These are phyloP conservation scores for Paecilomyces sp. DNA, from an alignment of 2,329 filamentous ascomycete species.

Conservation along the genomic window DNA sequence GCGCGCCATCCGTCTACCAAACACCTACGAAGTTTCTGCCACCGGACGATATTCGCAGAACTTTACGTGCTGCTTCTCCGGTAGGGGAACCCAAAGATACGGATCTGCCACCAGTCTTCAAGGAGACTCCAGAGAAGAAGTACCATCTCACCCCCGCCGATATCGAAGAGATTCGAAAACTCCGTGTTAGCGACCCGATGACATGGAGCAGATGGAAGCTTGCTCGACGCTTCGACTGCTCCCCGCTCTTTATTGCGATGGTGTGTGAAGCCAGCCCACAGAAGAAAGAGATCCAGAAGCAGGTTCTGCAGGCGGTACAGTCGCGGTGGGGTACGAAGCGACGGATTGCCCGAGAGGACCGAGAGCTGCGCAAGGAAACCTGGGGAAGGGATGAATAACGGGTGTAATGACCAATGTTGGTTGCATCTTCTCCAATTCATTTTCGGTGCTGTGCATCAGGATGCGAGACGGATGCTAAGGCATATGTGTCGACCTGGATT, in stretches of 20 bases:
- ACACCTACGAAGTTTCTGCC: constrained; percentile 61
- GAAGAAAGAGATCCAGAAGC: constrained; percentile 41
- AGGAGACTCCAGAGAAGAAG: constrained; percentile 48
- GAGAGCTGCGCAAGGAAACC: constrained; percentile 50
- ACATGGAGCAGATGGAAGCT: constrained; percentile 54
- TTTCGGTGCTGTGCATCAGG: background rate
- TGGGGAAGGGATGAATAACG: constrained; percentile 54
- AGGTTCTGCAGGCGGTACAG: constrained; percentile 48
- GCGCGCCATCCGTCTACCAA: constrained; percentile 56
- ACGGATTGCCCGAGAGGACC: constrained; percentile 54
- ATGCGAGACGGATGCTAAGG: background rate
- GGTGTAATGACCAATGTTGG: constrained; percentile 1
- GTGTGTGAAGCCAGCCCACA: constrained; percentile 47
- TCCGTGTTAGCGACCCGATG: constrained; percentile 50
- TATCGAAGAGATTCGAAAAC: constrained; percentile 51
- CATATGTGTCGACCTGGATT: background rate
- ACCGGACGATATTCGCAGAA: constrained; percentile 47
- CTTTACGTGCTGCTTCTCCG: constrained; percentile 34
- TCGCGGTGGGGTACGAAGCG: constrained; percentile 54
- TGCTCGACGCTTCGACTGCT: constrained; percentile 58
- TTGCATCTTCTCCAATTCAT: background rate
- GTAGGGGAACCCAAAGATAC: constrained; percentile 13
- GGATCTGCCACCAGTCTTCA: constrained; percentile 43
- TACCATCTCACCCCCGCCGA: constrained; percentile 54
- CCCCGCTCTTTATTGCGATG: constrained; percentile 55